A percentile compares a stretch with the other conserved stretches of the same genome.
Evolutionary conservation across 306 rosid genomes (phyloP).

Genomic region (Prunus padus): DNA sequence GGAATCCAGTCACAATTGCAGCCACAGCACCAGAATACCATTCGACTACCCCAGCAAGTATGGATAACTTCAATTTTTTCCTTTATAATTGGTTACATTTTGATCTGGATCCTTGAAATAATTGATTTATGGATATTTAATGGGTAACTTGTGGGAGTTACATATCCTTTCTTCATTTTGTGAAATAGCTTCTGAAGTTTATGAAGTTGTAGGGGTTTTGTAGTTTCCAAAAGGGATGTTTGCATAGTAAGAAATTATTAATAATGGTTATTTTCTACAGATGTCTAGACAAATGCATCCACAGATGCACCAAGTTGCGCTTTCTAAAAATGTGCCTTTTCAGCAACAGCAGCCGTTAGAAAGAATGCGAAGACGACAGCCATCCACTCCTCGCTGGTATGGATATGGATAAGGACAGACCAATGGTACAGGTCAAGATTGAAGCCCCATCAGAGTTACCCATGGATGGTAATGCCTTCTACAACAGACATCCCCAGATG

Average conservation of each 20-base stretch:
- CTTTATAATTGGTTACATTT: constrained; percentile 14
- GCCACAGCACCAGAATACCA: constrained; percentile 61
- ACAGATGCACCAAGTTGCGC: constrained; percentile 70
- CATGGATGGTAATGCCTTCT: constrained; percentile 54
- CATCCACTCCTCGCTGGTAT: constrained; percentile 52
- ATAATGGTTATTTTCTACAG: constrained; percentile 25
- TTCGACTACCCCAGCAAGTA: constrained; percentile 73
- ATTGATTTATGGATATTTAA: constrained; percentile 8
- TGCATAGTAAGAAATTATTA: neutral
- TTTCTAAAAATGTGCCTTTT: constrained; percentile 43
- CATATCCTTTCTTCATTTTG: neutral
- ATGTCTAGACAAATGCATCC: constrained; percentile 67
- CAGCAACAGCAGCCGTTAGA: constrained; percentile 62
- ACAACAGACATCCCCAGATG: constrained; percentile 61
- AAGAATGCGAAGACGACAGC: constrained; percentile 58
- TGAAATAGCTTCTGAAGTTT: neutral
- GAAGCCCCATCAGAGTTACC: constrained; percentile 70
- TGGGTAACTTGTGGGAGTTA: neutral
- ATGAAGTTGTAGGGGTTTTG: neutral
- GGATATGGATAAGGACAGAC: constrained; percentile 77
- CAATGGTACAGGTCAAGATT: constrained; percentile 83
- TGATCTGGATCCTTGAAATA: constrained; percentile 10
- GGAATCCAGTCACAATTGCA: constrained; percentile 65
- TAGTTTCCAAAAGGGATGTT: constrained; percentile 1
- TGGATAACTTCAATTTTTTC: constrained; percentile 17